Evolutionary conservation across 2,329 filamentous ascomycete species (phyloP).

Genomic region (Fusarium austroafricanum): DNA sequence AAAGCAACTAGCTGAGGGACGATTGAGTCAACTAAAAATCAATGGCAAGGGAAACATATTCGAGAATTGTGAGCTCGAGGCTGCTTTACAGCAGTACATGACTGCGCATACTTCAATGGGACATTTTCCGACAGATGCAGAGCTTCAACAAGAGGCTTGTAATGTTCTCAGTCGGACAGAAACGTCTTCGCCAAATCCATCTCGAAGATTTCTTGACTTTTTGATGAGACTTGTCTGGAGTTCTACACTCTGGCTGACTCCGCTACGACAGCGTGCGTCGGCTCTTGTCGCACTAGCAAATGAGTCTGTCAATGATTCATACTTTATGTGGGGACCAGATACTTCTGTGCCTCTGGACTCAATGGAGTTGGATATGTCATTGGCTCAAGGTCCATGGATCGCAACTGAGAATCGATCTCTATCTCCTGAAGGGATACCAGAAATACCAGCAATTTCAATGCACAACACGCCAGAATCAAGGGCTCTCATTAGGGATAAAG

Average conservation of each 20-base stretch:
- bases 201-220: slow-evolving; percentile 28
- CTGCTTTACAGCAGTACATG: slow-evolving; percentile 27
- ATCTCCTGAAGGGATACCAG: slow-evolving; percentile 11
- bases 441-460: slow-evolving; percentile 12
- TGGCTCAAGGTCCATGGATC: slow-evolving; percentile 20
- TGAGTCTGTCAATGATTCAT: slow-evolving; percentile 9
- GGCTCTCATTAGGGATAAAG: slow-evolving; percentile 16
- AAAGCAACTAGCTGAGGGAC: slow-evolving; percentile 24
- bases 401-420: slow-evolving; percentile 19
- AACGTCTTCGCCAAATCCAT: slow-evolving; percentile 9
- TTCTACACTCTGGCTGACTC: slow-evolving; percentile 28
- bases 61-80: slow-evolving; percentile 36
- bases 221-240: slow-evolving; percentile 31
- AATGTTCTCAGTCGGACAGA: slow-evolving; percentile 16
- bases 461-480: slow-evolving; percentile 5
- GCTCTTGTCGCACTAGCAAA: slow-evolving; percentile 2
- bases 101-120: slow-evolving; percentile 21
- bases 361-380: slow-evolving; percentile 20
- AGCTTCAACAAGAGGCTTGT: slow-evolving; percentile 34
- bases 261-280: slow-evolving; percentile 18
- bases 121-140: slow-evolving; percentile 27
- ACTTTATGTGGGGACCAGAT: slow-evolving; percentile 18
- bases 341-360: neutral
- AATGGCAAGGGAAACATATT: slow-evolving; percentile 38
- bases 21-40: slow-evolving; percentile 33